Evolutionary conservation across 2,329 filamentous ascomycete species (phyloP).

Genomic region (Xylariales sp.): DNA sequence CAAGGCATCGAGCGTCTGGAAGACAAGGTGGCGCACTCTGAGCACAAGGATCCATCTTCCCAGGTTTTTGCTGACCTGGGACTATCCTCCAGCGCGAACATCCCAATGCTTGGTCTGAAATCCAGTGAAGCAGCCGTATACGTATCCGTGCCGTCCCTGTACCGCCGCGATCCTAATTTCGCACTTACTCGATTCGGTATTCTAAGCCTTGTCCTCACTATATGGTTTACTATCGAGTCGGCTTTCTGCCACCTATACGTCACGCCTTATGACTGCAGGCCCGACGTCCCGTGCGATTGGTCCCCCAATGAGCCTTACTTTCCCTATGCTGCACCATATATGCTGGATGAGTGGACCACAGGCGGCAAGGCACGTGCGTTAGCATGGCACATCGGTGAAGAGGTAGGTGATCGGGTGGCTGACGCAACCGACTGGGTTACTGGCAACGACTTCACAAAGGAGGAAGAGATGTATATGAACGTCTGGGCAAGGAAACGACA

Average conservation of each 20-base stretch:
- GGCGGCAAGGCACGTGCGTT: conserved; percentile 43
- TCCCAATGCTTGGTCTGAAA: neutral
- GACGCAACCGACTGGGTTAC: conserved; percentile 43
- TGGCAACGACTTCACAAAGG: conserved; percentile 39
- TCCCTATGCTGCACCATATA: conserved; percentile 56
- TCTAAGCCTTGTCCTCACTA: conserved; percentile 34
- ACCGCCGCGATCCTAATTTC: conserved; percentile 37
- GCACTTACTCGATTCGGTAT: conserved; percentile 45
- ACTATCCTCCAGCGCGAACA: conserved; percentile 3
- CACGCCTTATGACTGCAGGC: conserved; percentile 44
- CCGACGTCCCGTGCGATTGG: conserved; percentile 45
- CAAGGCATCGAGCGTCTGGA: conserved; percentile 56
- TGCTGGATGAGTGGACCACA: conserved; percentile 57
- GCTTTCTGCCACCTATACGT: conserved; percentile 51
- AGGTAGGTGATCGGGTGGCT: conserved; percentile 41
- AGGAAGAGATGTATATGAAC: conserved; percentile 39
- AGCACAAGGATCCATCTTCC: conserved; percentile 20
- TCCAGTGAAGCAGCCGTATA: conserved; percentile 31
- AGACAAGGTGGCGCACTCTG: conserved; percentile 40
- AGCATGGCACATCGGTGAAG: conserved; percentile 33
- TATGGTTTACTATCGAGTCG: conserved; percentile 54
- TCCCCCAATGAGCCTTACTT: conserved; percentile 55
- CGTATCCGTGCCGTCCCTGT: conserved; percentile 44
- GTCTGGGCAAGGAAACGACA: conserved; percentile 44
- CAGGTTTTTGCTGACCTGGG: conserved; percentile 10